Evolutionary conservation across 306 rosid genomes (phyloP).

Genomic region (Myrica gale): DNA sequence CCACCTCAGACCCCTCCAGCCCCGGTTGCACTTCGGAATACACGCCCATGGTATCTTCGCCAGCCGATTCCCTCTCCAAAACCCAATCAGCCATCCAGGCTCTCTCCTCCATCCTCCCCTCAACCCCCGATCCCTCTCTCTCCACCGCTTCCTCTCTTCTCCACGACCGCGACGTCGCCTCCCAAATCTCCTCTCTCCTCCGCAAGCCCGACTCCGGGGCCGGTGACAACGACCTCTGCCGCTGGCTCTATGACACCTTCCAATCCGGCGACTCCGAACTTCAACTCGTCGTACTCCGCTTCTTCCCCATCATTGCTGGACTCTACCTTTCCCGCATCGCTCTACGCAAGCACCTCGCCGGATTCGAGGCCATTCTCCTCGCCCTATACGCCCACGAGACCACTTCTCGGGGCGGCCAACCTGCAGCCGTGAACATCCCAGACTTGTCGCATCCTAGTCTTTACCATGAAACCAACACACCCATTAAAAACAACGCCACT

Average conservation of each 20-base stretch:
- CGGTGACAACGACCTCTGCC: slow-evolving; percentile 71
- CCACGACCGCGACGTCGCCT: slow-evolving; percentile 34
- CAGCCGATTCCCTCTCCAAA: slow-evolving; percentile 18
- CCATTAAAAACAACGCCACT: slow-evolving; percentile 35
- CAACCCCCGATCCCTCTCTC: slow-evolving; percentile 24
- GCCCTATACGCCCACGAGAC: slow-evolving; percentile 74
- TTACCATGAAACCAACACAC: slow-evolving; percentile 53
- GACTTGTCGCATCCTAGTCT: slow-evolving; percentile 56
- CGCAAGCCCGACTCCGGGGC: slow-evolving; percentile 62
- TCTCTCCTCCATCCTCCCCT: slow-evolving; percentile 54
- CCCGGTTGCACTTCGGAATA: background rate
- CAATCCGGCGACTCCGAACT: slow-evolving; percentile 54
- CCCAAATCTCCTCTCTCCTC: slow-evolving; percentile 59
- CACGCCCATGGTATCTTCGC: background rate
- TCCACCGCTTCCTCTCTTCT: slow-evolving; percentile 45
- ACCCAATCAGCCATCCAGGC: slow-evolving; percentile 40
- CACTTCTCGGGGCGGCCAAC: slow-evolving; percentile 48
- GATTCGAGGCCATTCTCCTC: slow-evolving; percentile 74
- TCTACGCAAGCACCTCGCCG: slow-evolving; percentile 54
- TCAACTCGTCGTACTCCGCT: slow-evolving; percentile 67
- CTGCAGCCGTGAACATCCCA: slow-evolving; percentile 52
- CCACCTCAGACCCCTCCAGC: slow-evolving; percentile 5
- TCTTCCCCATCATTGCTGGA: slow-evolving; percentile 60
- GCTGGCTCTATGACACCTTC: slow-evolving; percentile 89
- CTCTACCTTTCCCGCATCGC: slow-evolving; percentile 61